Evolutionary conservation across 257 asterid species (phyloP), one percentile per base, ranked within the genome.

Genomic region (Eustoma russellianum): DNA sequence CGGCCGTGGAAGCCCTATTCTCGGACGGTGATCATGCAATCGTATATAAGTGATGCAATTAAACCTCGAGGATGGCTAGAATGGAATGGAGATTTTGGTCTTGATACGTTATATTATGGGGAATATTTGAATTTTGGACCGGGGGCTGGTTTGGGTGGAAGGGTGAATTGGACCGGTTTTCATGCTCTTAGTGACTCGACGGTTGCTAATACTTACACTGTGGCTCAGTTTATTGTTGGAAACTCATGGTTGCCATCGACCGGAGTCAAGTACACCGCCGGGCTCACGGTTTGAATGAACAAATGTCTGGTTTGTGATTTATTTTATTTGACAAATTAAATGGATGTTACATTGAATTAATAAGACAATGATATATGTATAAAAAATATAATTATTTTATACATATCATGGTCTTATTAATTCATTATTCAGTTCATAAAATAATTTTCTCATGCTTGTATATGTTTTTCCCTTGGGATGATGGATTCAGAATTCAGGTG

Each of bases 231-330:
- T 59, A 62, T 82, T 50, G 9, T 65, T 15, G 92, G 92, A 2
- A 66, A 79, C 40, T 51, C 71, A 2, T 82, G 92, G 92, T 17
- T 79, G 67, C 83, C 87, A 14, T 71, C 73, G n/a, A 81, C 90
- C 0, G 90, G 90, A 45, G 72, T 81, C 0, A 74, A 71, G 38
- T 81, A 68, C 60, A 63, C 79, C 3, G 71, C 79, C n/a, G 83
- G 80, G 13, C 55, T 76, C 48, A 50, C 65, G 3, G 65, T 64
- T 49, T 77, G 55, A 77, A 9, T 15, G 4, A 14, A 45, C 11
- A 18, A 33, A 52, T 5, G 9, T 28, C 3, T n/a, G 14, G 14
- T 24, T n/a, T n/a, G 5, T 47, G 33, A n/a, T n/a, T n/a, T n/a
- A n/a, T n/a, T 13, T 14, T 56, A 10, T 41, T 0, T 15, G 3